phyloP scores from a whole-genome alignment of 257 asterid genomes.

The Nicotiana benthamiana region DNA sequence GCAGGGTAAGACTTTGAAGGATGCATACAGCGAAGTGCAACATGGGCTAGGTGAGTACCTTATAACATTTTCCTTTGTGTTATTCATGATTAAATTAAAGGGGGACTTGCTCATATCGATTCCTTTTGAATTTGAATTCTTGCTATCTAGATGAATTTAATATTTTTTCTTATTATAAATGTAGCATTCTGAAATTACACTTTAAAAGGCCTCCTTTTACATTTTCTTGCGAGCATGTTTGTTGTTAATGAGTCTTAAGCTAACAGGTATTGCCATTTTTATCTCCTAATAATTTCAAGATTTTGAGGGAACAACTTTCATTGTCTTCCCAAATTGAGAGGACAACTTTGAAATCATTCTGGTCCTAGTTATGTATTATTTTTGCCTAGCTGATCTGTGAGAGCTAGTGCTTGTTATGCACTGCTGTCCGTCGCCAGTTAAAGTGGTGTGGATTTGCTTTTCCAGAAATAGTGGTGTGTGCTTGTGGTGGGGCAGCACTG shows the following conservation, averaged over 20 bases:
- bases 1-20: constrained; percentile 92
- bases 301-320: not conserved
- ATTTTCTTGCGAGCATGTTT: not conserved
- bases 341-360: not conserved
- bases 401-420: not conserved
- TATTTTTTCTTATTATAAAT: not conserved
- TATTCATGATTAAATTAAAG: not conserved
- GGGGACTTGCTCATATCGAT: not conserved
- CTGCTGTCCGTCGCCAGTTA: not conserved
- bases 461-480: constrained; percentile 97
- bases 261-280: not conserved
- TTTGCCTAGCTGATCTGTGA: not conserved
- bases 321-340: not conserved
- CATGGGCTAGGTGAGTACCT: constrained; percentile 74
- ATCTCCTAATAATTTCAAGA: not conserved
- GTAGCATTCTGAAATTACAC: not conserved
- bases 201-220: not conserved
- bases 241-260: not conserved
- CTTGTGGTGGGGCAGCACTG: constrained; percentile 88
- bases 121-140: constrained; percentile 17
- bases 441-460: constrained; percentile 1
- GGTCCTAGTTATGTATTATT: not conserved
- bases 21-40: constrained; percentile 90
- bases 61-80: not conserved
- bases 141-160: not conserved